Evolutionary conservation across 1,284 basidiomycete genomes (phyloP).

Genomic region (Cryptococcus sp.): DNA sequence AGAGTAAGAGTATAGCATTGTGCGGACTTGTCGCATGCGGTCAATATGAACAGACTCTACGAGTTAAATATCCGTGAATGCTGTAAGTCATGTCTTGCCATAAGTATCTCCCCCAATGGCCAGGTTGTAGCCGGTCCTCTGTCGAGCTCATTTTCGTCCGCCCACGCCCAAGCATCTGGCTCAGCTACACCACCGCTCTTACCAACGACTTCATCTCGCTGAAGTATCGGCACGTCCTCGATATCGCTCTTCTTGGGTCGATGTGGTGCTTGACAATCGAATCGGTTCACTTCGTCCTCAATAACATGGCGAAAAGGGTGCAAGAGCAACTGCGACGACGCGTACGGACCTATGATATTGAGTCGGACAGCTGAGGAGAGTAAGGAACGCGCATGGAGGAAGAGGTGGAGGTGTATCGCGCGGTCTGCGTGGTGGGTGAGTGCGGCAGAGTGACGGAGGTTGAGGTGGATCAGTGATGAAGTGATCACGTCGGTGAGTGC

Average conservation of each 20-base stretch:
- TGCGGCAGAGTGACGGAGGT: background rate
- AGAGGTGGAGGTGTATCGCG: conserved; percentile 82
- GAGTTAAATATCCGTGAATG: conserved; percentile 94
- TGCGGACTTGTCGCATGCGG: too few relatives aligned
- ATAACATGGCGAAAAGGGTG: conserved; percentile 70
- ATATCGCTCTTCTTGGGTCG: background rate
- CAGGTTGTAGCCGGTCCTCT: conserved; percentile 78
- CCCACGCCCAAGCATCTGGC: conserved; percentile 35
- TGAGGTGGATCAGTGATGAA: too few relatives aligned
- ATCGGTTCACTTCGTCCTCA: conserved; percentile 58
- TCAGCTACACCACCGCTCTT: too few relatives aligned
- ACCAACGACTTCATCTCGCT: background rate
- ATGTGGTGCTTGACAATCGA: conserved; percentile 31
- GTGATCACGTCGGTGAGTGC: too few relatives aligned
- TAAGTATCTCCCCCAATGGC: conserved; percentile 93
- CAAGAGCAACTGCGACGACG: conserved; percentile 81
- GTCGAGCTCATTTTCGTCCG: conserved; percentile 42
- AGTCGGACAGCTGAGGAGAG: conserved; percentile 89
- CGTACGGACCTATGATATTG: conserved; percentile 90
- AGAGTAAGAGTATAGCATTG: too few relatives aligned
- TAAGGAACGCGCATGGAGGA: conserved; percentile 84
- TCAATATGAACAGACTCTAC: conserved; percentile 13
- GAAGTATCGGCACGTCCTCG: background rate
- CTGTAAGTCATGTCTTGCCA: conserved; percentile 85
- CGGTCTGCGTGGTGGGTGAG: conserved; percentile 19